Evolutionary conservation across 352 stramenopile genomes (phyloP).

Genomic region (Globisporangium recalcitrans): DNA sequence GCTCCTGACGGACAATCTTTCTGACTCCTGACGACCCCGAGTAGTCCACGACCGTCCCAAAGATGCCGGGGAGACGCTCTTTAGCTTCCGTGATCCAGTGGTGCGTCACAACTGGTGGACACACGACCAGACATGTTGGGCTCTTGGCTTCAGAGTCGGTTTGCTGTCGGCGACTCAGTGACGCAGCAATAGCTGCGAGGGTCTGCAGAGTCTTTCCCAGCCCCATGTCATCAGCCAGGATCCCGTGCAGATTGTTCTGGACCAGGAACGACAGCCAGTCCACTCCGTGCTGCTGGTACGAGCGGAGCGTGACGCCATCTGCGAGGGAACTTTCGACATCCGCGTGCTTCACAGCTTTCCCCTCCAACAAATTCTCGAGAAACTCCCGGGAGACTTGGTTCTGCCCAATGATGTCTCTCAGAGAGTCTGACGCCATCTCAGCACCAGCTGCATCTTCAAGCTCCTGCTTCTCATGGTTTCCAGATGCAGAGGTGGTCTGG

Average conservation of each 20-base stretch:
- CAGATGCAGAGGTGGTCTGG: conserved; percentile 5
- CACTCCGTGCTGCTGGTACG: conserved; percentile 78
- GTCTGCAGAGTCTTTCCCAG: conserved; percentile 95
- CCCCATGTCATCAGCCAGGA: conserved; percentile 88
- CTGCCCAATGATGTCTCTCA: conserved; percentile 26
- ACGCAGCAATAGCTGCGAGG: conserved; percentile 83
- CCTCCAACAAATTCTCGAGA: conserved; percentile 52
- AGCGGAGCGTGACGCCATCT: conserved; percentile 30
- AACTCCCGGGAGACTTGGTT: conserved; percentile 67
- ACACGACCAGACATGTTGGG: conserved; percentile 82
- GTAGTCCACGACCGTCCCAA: conserved; percentile 77
- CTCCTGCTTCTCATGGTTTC: not conserved
- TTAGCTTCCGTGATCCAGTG: conserved; percentile 94
- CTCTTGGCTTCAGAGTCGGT: conserved; percentile 12
- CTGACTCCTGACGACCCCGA: conserved; percentile 47
- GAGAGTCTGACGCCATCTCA: conserved; percentile 3
- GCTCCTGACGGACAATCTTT: conserved; percentile 22
- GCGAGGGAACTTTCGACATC: conserved; percentile 31
- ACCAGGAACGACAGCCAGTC: conserved; percentile 73
- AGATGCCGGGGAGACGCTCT: conserved; percentile 67
- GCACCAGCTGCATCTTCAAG: conserved; percentile 16
- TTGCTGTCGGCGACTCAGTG: conserved; percentile 5
- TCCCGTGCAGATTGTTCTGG: conserved; percentile 66
- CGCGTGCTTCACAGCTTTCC: conserved; percentile 43
- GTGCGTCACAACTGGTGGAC: conserved; percentile 90